A percentile compares a stretch with the other conserved stretches of the same genome.
Evolutionary conservation across 306 rosid species (phyloP).

Genomic region (Medicago truncatula): DNA sequence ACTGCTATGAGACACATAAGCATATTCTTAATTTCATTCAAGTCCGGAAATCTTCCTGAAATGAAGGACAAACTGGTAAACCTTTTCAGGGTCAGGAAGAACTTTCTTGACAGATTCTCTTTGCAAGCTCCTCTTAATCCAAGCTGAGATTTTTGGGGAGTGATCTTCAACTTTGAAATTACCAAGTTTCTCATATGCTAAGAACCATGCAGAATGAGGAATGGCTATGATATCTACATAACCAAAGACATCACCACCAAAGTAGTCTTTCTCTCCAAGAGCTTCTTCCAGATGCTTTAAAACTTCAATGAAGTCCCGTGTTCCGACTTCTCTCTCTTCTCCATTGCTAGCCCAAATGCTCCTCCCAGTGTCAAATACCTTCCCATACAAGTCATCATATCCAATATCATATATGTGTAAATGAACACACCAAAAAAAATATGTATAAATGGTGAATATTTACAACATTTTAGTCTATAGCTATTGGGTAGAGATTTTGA

Average conservation of each 20-base stretch:
- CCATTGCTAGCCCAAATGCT: constrained; percentile 63
- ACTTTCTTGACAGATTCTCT: constrained; percentile 56
- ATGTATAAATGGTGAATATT: not conserved
- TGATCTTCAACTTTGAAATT: constrained; percentile 63
- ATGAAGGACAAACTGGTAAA: constrained; percentile 51
- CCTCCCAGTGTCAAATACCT: constrained; percentile 59
- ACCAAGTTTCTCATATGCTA: constrained; percentile 64
- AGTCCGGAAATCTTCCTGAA: constrained; percentile 56
- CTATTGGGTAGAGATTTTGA: not conserved
- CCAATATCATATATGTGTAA: not conserved
- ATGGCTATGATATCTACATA: constrained; percentile 63
- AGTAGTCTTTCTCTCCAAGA: constrained; percentile 64
- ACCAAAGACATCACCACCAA: constrained; percentile 65
- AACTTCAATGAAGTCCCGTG: constrained; percentile 61
- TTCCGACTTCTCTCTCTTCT: constrained; percentile 62
- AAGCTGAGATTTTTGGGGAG: constrained; percentile 67
- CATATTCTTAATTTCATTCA: constrained; percentile 23
- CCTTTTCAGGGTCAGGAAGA: constrained; percentile 58
- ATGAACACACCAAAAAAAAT: too few species aligned
- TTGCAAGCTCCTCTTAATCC: constrained; percentile 58
- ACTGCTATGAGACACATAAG: not conserved
- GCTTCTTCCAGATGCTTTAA: constrained; percentile 63
- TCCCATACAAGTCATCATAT: constrained; percentile 1
- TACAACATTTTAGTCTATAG: not conserved
- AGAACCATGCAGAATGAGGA: constrained; percentile 61